These are phyloP conservation scores for Quercus phellos DNA, from an alignment of 331 rosid genomes.

Conservation along the genomic window DNA sequence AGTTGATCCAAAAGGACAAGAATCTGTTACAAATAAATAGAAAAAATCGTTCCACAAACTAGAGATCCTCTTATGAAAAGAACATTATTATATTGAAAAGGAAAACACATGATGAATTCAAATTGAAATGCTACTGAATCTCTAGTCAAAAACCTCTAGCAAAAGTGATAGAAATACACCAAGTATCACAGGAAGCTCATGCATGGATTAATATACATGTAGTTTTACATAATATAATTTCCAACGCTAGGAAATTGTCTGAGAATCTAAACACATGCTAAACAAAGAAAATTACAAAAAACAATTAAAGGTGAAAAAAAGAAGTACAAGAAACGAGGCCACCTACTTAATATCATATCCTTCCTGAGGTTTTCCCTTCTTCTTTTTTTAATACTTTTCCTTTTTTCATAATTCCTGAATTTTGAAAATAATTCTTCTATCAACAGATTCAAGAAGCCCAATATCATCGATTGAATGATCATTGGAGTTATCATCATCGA, in stretches of 20 bases:
- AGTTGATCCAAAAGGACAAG: background rate
- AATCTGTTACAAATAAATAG: background rate
- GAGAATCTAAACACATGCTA: slow-evolving; percentile 36
- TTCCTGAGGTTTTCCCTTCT: background rate
- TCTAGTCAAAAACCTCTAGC: background rate
- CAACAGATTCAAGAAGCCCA: slow-evolving; percentile 81
- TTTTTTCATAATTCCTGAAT: slow-evolving; percentile 50
- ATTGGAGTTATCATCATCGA: slow-evolving; percentile 51
- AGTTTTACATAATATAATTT: slow-evolving; percentile 34
- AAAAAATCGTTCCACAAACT: background rate
- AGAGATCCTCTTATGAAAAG: background rate
- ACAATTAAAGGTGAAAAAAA: background rate
- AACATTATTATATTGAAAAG: background rate
- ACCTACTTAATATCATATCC: background rate
- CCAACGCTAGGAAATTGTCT: slow-evolving; percentile 26
- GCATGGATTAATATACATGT: slow-evolving; percentile 33
- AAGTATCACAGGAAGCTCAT: slow-evolving; percentile 13
- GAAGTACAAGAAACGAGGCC: background rate
- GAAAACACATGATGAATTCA: background rate
- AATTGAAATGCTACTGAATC: background rate
- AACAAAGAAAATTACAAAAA: slow-evolving; percentile 22
- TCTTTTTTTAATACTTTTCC: background rate
- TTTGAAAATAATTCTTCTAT: slow-evolving; percentile 65
- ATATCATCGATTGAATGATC: slow-evolving; percentile 57
- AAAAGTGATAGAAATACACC: background rate